Evolutionary conservation across 768 basidiomycete species (phyloP).

Genomic region (Tulasnella sp.): DNA sequence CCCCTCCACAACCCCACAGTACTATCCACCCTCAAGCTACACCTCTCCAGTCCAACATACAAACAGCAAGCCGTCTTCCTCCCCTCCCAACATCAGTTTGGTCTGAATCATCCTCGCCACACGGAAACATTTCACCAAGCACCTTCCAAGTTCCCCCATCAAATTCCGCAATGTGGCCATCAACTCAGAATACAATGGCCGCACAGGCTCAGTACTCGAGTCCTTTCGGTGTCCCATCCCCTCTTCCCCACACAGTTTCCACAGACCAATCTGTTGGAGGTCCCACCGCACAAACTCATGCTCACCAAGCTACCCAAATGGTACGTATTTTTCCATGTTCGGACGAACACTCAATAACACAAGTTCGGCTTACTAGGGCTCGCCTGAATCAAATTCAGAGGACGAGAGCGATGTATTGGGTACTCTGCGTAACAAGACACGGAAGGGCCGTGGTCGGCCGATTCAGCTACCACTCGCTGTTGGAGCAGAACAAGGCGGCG

Average conservation of each 20-base stretch:
- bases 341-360: neutral
- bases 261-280: no score
- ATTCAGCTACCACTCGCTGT: neutral
- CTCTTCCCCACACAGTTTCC: neutral
- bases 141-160: neutral
- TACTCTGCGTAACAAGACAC: neutral
- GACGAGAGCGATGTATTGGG: neutral
- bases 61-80: neutral
- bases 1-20: neutral
- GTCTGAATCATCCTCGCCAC: neutral
- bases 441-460: neutral
- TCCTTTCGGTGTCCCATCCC: neutral
- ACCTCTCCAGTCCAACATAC: neutral
- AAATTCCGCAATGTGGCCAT: no score
- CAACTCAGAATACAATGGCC: neutral
- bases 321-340: neutral
- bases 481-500: neutral
- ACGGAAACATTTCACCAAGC: neutral
- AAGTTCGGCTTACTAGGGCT: neutral
- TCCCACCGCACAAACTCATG: no score
- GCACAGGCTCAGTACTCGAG: neutral
- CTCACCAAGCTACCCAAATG: neutral
- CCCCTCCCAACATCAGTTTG: neutral
- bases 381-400: neutral
- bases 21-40: neutral